Percentiles rank a stretch among this genome's conserved stretches.
These are phyloP conservation scores for Trichoderma cornu-damae DNA, from an alignment of 2,329 filamentous ascomycete species.

Conservation along the genomic window DNA sequence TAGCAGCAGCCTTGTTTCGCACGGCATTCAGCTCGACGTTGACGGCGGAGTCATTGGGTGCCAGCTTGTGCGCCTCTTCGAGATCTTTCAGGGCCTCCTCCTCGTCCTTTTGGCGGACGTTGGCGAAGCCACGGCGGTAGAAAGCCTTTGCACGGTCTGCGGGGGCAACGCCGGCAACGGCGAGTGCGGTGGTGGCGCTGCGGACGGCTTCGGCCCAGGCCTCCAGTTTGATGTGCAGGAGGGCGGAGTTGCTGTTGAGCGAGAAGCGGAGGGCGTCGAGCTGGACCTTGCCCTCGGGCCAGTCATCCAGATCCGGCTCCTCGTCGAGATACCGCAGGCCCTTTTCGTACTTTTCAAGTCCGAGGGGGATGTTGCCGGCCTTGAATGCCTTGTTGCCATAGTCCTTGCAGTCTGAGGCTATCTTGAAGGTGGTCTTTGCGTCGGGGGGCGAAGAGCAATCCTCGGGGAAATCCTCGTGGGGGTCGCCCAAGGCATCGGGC, in stretches of 20 bases:
- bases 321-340: conserved; percentile 83
- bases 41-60: conserved; percentile 70
- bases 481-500: conserved; percentile 78
- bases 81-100: conserved; percentile 73
- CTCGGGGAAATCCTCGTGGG: conserved; percentile 93
- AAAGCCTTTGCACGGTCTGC: conserved; percentile 84
- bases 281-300: conserved; percentile 60
- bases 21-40: conserved; percentile 68
- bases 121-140: conserved; percentile 76
- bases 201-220: conserved; percentile 65
- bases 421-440: conserved; percentile 65
- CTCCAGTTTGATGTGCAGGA: conserved; percentile 77
- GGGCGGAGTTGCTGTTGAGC: conserved; percentile 81
- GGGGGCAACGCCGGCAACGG: conserved; percentile 59
- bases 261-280: conserved; percentile 74
- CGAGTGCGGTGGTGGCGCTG: conserved; percentile 68
- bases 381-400: conserved; percentile 94
- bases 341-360: conserved; percentile 91
- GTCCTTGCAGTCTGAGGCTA: conserved; percentile 80
- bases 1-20: conserved; percentile 68
- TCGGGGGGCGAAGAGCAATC: conserved; percentile 64
- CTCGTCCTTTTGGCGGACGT: conserved; percentile 73
- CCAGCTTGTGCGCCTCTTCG: conserved; percentile 67
- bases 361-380: conserved; percentile 61
- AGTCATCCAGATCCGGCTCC: conserved; percentile 68